A percentile compares a stretch with the other conserved stretches of the same genome.
Evolutionary conservation across 148 eudicot genomes (phyloP).

Genomic region (Vaccinium macrocarpon): DNA sequence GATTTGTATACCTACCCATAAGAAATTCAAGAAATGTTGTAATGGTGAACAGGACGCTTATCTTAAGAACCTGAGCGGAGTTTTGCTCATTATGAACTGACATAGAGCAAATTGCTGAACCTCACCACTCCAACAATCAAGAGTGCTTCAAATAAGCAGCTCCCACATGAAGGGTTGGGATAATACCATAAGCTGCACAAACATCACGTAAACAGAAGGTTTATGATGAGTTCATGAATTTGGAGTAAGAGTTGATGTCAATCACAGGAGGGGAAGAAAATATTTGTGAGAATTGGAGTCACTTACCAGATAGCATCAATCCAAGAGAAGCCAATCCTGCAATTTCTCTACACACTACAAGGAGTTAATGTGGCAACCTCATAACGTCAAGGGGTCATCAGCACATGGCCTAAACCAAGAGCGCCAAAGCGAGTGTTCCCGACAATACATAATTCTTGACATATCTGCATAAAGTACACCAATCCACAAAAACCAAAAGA

Average conservation of each 20-base stretch:
- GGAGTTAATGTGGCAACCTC: too few relatives aligned
- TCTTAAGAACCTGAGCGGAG: neutral
- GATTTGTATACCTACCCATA: conserved; percentile 83
- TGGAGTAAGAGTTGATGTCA: neutral
- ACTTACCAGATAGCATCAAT: conserved; percentile 86
- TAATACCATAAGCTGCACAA: neutral
- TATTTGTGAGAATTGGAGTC: conserved; percentile 2
- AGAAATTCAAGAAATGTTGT: conserved; percentile 76
- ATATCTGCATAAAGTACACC: too few relatives aligned
- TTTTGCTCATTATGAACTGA: too few relatives aligned
- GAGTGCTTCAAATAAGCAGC: neutral
- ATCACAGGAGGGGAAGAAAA: conserved; percentile 1
- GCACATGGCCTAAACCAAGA: too few relatives aligned
- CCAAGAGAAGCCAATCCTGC: conserved; percentile 91
- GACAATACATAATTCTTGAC: too few relatives aligned
- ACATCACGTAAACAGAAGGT: neutral
- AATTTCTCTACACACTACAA: conserved; percentile 59
- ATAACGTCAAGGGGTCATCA: too few relatives aligned
- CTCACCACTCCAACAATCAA: neutral
- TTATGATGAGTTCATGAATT: neutral
- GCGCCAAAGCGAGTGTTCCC: too few relatives aligned
- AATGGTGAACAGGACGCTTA: conserved; percentile 35
- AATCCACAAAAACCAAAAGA: too few relatives aligned
- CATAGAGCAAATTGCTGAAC: neutral
- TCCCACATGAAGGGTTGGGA: neutral